Percentiles rank a stretch among this genome's conserved stretches.
Conservation (phyloP, 2,329 filamentous ascomycete species). For the Hortaea werneckii region DNA sequence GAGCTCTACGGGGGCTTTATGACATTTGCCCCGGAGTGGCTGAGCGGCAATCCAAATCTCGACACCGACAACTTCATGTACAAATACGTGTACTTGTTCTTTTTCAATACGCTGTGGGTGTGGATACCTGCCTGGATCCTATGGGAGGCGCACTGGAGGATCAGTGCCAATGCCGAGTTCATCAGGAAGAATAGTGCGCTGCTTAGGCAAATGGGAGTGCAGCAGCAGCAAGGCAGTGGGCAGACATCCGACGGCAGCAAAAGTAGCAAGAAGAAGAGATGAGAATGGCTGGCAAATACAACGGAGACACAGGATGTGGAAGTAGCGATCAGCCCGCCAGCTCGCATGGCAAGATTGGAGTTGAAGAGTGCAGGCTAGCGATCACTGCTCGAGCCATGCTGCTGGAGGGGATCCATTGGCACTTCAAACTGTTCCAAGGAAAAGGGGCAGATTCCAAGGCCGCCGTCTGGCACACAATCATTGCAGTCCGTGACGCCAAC, state of each 20-base stretch:
- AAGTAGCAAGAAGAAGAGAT: background rate
- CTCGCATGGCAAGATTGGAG: too few relatives aligned
- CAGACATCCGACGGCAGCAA: background rate
- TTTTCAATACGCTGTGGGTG: slow-evolving; percentile 57
- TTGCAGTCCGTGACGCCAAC: too few relatives aligned
- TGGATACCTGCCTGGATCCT: slow-evolving; percentile 49
- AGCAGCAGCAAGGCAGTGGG: background rate
- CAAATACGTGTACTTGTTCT: slow-evolving; percentile 52
- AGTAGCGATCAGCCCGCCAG: too few relatives aligned
- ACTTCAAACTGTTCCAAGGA: too few relatives aligned
- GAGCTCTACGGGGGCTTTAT: slow-evolving; percentile 57
- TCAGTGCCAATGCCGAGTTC: slow-evolving; percentile 7
- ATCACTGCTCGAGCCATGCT: too few relatives aligned
- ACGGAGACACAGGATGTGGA: too few relatives aligned
- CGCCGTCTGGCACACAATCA: too few relatives aligned
- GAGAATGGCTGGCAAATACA: background rate
- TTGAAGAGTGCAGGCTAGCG: too few relatives aligned
- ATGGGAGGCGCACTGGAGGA: slow-evolving; percentile 39
- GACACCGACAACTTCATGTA: slow-evolving; percentile 52
- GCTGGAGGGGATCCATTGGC: too few relatives aligned
- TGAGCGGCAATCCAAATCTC: slow-evolving; percentile 47
- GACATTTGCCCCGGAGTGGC: slow-evolving; percentile 57
- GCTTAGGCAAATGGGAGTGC: background rate
- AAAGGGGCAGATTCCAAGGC: too few relatives aligned
- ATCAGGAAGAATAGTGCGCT: background rate